Conservation (phyloP, 345 rosid species). For the Salix exigua region DNA sequence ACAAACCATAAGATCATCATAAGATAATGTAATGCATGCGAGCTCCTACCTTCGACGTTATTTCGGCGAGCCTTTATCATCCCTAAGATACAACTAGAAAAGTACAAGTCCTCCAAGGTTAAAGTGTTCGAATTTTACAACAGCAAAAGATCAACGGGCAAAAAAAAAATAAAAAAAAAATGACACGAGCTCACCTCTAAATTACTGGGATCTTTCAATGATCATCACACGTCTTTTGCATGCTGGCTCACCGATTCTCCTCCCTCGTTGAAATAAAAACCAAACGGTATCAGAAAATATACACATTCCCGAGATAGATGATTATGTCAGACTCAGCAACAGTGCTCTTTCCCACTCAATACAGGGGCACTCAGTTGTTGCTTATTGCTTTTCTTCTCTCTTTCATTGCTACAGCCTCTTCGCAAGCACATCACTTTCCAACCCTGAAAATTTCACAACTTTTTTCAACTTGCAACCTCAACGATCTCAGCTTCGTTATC, state of each 20-base stretch:
- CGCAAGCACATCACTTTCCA: neutral
- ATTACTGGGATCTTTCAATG: slow-evolving; percentile 1
- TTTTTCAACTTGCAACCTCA: slow-evolving; percentile 57
- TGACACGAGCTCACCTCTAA: neutral
- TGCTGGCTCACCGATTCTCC: neutral
- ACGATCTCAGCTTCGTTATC: slow-evolving; percentile 64
- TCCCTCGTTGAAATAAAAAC: slow-evolving; percentile 12
- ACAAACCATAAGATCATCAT: neutral
- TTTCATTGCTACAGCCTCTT: neutral
- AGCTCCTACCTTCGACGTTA: slow-evolving; percentile 9
- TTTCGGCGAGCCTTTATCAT: neutral
- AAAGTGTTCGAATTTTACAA: slow-evolving; percentile 7
- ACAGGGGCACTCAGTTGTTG: neutral
- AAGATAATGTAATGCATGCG: slow-evolving; percentile 4
- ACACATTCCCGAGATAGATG: slow-evolving; percentile 9
- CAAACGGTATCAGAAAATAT: slow-evolving; percentile 10
- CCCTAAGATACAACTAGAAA: slow-evolving; percentile 1
- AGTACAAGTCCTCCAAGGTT: slow-evolving; percentile 12
- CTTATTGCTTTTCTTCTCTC: slow-evolving; percentile 7
- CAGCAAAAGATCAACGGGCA: neutral
- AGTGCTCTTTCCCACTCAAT: neutral
- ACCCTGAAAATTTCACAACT: slow-evolving; percentile 4
- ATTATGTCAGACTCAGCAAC: neutral
- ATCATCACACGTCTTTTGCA: slow-evolving; percentile 6
- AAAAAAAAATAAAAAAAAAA: neutral